Evolutionary conservation across 805 yeast species (phyloP).

Genomic region (Starmerella scarabaei): DNA sequence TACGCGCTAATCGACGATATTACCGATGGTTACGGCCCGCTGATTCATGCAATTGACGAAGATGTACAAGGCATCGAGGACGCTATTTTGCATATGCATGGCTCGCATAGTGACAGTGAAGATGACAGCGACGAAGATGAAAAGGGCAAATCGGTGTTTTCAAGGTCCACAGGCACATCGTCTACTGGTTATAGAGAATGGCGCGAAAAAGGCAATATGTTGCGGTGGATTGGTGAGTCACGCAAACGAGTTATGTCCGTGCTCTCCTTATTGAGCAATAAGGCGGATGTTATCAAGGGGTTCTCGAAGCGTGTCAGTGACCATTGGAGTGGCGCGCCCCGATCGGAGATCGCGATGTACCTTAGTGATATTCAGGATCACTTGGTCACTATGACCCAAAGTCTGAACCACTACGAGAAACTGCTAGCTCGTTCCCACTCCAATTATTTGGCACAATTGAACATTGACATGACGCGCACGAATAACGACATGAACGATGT

Average conservation of each 20-base stretch:
- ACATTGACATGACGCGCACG: slow-evolving; percentile 93
- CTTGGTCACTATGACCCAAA: slow-evolving; percentile 92
- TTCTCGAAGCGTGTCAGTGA: slow-evolving; percentile 85
- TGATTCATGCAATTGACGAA: slow-evolving; percentile 85
- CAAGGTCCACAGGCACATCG: slow-evolving; percentile 25
- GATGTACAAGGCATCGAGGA: slow-evolving; percentile 94
- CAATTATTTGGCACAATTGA: slow-evolving; percentile 89
- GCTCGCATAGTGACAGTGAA: slow-evolving; percentile 40
- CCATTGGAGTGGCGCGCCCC: slow-evolving; percentile 65
- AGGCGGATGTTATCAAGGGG: slow-evolving; percentile 96
- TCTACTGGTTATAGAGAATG: slow-evolving; percentile 47
- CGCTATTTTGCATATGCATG: slow-evolving; percentile 75
- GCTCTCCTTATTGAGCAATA: slow-evolving; percentile 68
- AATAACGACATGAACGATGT: slow-evolving; percentile 96
- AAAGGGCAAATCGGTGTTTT: slow-evolving; percentile 20
- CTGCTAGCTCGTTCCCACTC: slow-evolving; percentile 89
- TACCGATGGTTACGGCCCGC: slow-evolving; percentile 94
- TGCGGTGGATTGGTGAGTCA: slow-evolving; percentile 87
- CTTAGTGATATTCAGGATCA: slow-evolving; percentile 97
- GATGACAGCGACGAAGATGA: slow-evolving; percentile 29
- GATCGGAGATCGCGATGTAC: slow-evolving; percentile 84
- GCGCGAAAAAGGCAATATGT: slow-evolving; percentile 90
- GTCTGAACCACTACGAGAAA: slow-evolving; percentile 88
- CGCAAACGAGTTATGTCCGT: slow-evolving; percentile 90
- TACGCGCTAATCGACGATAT: slow-evolving; percentile 94